Evolutionary conservation across 2,329 filamentous ascomycete species (phyloP), one percentile per base, ranked within the genome.

Genomic region (Clonostachys rosea): DNA sequence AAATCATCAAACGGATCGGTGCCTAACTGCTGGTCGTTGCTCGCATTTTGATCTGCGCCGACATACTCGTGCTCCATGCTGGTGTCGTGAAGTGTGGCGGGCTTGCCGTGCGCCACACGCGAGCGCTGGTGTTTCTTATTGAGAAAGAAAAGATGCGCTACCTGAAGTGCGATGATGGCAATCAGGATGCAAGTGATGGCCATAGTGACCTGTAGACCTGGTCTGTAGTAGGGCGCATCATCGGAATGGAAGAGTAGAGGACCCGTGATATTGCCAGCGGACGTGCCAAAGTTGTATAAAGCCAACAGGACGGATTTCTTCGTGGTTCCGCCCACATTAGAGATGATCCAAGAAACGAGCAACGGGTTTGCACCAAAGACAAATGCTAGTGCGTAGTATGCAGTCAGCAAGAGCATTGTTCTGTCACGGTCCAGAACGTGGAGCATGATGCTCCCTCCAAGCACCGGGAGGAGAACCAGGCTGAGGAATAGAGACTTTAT

Each of bases 301-400:
- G 77, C 79, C 73, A 86, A 82, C 37, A 82, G 73, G 43, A 79
- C 71, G 0, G 81, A 81, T 57, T 84, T 84, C 63, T 88, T 87
- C 4, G 83, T 86, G 14, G 76, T 79, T 7, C 84, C 85, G 0
- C 73, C 84, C 0, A 82, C 86, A 59, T 88, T 88, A 8, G 77
- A 81, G 6, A 87, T 74, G 48, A 87, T 82, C 84, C 84, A 89
- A 0, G 79, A 75, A 0, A 87, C 78, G 24, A 86, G 77, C 10
- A 88, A 67, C 0, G 83, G 83, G 54, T 84, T 86, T 2, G 76
- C 79, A 2, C 81, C 81, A 50, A 82, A 87, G 9, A 87, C 66
- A 59, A 86, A 87, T 0, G 81, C 78, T 1, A 86, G 71, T 3
- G 87, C 67, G 54, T 87, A 87, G 60, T 86, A 87, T 0, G 76